These are phyloP conservation scores for Aspergillus sp. DNA, from an alignment of 2,329 filamentous ascomycete genomes.

Conservation along the genomic window DNA sequence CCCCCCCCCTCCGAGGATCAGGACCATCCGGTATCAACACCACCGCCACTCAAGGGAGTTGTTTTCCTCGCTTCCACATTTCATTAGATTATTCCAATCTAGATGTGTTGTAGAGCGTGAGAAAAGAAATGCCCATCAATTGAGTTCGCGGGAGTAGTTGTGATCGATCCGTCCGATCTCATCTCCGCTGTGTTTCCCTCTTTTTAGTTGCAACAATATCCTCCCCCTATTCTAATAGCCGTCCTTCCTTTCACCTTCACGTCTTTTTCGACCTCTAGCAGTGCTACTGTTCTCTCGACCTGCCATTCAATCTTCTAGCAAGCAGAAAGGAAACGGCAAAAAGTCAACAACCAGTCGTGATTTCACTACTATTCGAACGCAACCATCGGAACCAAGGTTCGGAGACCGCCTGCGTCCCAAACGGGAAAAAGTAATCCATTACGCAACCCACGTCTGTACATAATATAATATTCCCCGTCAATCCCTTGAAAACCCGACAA, in stretches of 20 bases:
- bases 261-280: constrained; percentile 40
- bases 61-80: constrained; percentile 15
- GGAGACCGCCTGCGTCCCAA: neutral
- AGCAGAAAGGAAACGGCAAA: neutral
- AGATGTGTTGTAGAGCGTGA: constrained; percentile 21
- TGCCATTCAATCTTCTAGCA: neutral
- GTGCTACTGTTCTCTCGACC: constrained; percentile 9
- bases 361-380: constrained; percentile 7
- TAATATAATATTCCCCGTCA: constrained; percentile 1
- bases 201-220: constrained; percentile 17
- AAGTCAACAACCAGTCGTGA: neutral
- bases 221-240: constrained; percentile 28
- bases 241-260: constrained; percentile 41
- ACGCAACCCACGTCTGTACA: constrained; percentile 8
- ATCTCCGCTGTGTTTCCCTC: constrained; percentile 16
- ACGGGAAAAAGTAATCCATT: neutral
- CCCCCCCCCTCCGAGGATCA: neutral
- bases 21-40: constrained; percentile 7
- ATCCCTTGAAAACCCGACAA: constrained; percentile 2
- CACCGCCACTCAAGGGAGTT: constrained; percentile 16
- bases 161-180: constrained; percentile 41
- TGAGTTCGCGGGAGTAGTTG: constrained; percentile 27
- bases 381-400: constrained; percentile 5
- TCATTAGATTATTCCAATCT: constrained; percentile 16
- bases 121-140: constrained; percentile 51